phyloP scores from a whole-genome alignment of 2,329 filamentous ascomycete genomes.

The Fusarium sp. region DNA sequence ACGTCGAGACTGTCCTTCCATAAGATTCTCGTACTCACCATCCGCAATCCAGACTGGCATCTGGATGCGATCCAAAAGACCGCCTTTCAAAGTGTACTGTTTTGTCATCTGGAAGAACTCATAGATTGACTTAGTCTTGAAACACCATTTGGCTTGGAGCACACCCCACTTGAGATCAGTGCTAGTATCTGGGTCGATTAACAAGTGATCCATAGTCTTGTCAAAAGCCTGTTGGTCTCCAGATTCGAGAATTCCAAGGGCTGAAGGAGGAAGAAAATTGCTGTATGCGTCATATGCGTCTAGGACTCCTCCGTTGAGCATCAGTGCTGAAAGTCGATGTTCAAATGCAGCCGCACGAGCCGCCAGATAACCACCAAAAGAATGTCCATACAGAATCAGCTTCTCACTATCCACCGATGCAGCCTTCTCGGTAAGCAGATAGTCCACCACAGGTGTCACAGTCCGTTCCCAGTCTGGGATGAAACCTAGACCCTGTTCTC shows the following conservation, averaged over 20 bases:
- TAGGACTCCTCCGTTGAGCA: constrained; percentile 26
- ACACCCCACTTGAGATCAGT: constrained; percentile 48
- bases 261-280: background rate
- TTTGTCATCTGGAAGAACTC: constrained; percentile 41
- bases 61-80: constrained; percentile 29
- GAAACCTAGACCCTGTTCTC: constrained; percentile 26
- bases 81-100: constrained; percentile 30
- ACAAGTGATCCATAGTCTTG: background rate
- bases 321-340: constrained; percentile 4
- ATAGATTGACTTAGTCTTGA: constrained; percentile 48
- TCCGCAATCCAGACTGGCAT: constrained; percentile 44
- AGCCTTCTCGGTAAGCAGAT: constrained; percentile 7
- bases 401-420: background rate
- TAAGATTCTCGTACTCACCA: constrained; percentile 36
- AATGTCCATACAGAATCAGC: constrained; percentile 12
- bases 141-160: constrained; percentile 51
- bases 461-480: constrained; percentile 35
- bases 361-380: constrained; percentile 30
- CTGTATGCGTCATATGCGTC: constrained; percentile 32
- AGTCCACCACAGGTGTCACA: constrained; percentile 19
- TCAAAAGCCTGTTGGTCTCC: constrained; percentile 38
- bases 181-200: constrained; percentile 15
- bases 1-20: constrained; percentile 13
- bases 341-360: constrained; percentile 35
- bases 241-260: constrained; percentile 25